A percentile compares a stretch with the other conserved stretches of the same genome.
Evolutionary conservation across 805 yeast species (phyloP).

Genomic region (Candida parachauliodes): DNA sequence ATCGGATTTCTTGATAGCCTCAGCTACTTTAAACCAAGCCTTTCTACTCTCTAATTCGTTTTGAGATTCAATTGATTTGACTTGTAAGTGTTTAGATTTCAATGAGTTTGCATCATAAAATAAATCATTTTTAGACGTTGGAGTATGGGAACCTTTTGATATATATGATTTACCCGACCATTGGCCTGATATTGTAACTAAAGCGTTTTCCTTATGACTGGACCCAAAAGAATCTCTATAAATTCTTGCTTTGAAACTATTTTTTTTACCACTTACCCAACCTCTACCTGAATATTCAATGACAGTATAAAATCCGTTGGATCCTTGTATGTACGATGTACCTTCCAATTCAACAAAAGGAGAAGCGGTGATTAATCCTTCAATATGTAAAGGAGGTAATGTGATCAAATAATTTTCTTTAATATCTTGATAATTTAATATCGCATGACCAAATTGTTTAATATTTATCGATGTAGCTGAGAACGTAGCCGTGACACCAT

Average conservation of each 20-base stretch:
- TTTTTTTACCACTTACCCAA: conserved; percentile 92
- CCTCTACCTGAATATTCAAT: conserved; percentile 91
- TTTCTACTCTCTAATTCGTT: conserved; percentile 75
- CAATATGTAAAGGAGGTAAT: conserved; percentile 93
- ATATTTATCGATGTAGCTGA: conserved; percentile 76
- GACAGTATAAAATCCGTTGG: conserved; percentile 68
- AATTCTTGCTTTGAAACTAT: conserved; percentile 83
- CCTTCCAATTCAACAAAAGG: conserved; percentile 96
- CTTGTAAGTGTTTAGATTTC: conserved; percentile 54
- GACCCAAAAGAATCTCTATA: conserved; percentile 50
- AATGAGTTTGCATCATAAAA: conserved; percentile 61
- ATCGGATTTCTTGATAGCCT: conserved; percentile 73
- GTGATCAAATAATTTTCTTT: conserved; percentile 73
- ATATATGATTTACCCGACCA: conserved; percentile 82
- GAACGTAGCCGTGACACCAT: conserved; percentile 82
- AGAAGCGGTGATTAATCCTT: conserved; percentile 84
- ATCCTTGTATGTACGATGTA: conserved; percentile 75
- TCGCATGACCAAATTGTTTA: conserved; percentile 89
- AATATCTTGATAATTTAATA: conserved; percentile 59
- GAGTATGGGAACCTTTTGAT: conserved; percentile 50
- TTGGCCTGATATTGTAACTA: conserved; percentile 83
- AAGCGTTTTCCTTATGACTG: conserved; percentile 54
- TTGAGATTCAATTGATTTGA: conserved; percentile 82
- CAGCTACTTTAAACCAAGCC: conserved; percentile 90
- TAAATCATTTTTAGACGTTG: conserved; percentile 41